phyloP scores from a whole-genome alignment of 179 eudicot species.

The Camellia oleifera region DNA sequence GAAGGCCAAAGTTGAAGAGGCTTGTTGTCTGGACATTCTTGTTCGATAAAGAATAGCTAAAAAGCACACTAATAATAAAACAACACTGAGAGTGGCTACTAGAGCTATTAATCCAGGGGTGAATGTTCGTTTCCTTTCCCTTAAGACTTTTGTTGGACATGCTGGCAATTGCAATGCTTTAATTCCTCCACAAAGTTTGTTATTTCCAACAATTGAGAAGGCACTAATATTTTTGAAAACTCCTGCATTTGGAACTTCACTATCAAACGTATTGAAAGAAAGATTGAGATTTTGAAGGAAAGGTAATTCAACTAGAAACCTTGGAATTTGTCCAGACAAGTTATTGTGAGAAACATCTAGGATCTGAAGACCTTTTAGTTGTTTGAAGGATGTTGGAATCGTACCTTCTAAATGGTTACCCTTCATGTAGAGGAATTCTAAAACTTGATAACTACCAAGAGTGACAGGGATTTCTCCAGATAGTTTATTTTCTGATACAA shows the following conservation, averaged over 20 bases:
- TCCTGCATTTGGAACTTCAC: constrained; percentile 21
- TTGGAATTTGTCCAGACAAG: too few species aligned
- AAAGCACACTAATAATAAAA: neutral
- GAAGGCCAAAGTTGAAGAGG: neutral
- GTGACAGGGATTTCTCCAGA: too few species aligned
- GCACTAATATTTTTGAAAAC: constrained; percentile 21
- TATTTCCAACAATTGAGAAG: constrained; percentile 16
- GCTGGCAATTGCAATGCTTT: constrained; percentile 12
- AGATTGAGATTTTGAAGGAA: too few species aligned
- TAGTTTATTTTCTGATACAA: too few species aligned
- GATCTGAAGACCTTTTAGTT: too few species aligned
- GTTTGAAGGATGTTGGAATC: too few species aligned
- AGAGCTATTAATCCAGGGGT: neutral
- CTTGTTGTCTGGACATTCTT: neutral
- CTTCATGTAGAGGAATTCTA: too few species aligned
- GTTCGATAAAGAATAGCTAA: neutral
- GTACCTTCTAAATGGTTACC: too few species aligned
- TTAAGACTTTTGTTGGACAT: neutral
- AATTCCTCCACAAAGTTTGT: constrained; percentile 28
- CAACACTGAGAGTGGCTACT: neutral
- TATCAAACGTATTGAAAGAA: constrained; percentile 14
- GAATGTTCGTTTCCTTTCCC: neutral
- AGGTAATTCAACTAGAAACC: too few species aligned
- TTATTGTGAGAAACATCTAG: too few species aligned
- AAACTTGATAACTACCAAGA: too few species aligned